Conservation (phyloP, 768 basidiomycete species). For the Suillus fuscotomentosus region DNA sequence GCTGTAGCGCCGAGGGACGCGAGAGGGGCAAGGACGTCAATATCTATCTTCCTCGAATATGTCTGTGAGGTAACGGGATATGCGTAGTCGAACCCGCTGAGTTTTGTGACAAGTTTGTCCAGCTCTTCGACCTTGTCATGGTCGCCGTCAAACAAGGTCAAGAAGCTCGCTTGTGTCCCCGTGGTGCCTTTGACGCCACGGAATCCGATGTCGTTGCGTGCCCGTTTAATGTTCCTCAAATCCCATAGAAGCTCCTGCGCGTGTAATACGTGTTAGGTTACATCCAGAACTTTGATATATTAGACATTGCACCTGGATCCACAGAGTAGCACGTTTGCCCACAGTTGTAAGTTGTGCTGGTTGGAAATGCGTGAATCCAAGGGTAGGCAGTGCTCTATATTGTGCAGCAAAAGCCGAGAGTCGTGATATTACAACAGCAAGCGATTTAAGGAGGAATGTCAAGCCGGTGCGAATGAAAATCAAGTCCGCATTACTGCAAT, state of each 20-base stretch:
- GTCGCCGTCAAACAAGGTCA: constrained; percentile 91
- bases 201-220: constrained; percentile 91
- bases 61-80: constrained; percentile 99
- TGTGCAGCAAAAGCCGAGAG: constrained; percentile 81
- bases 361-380: constrained; percentile 99
- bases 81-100: constrained; percentile 90
- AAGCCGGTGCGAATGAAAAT: constrained; percentile 93
- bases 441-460: constrained; percentile 78
- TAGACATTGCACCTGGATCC: constrained; percentile 71
- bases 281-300: not conserved
- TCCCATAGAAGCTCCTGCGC: constrained; percentile 92
- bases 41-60: constrained; percentile 96
- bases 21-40: constrained; percentile 87
- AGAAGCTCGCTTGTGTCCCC: constrained; percentile 95
- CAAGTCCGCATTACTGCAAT: constrained; percentile 88
- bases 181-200: constrained; percentile 99
- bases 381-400: constrained; percentile 85
- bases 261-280: not conserved
- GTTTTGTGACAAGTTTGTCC: constrained; percentile 84
- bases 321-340: constrained; percentile 93
- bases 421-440: constrained; percentile 88
- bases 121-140: constrained; percentile 93
- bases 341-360: constrained; percentile 98
- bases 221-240: constrained; percentile 87
- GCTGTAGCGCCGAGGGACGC: constrained; percentile 92